Evolutionary conservation across 768 basidiomycete species (phyloP).

Genomic region (Podaxis sp.): DNA sequence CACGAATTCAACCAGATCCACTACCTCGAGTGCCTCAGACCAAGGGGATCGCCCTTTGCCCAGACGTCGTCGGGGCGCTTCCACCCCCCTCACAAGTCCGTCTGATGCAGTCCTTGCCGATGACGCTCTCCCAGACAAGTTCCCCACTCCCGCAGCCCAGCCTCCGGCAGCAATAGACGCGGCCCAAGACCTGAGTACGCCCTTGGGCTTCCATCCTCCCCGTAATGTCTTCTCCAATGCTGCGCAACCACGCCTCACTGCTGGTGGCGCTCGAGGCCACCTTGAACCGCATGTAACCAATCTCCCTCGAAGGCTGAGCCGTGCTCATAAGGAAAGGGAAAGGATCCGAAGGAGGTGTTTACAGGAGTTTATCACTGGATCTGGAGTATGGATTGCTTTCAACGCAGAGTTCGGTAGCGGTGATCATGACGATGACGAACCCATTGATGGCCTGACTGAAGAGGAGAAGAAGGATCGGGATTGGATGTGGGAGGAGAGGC

Average conservation of each 20-base stretch:
- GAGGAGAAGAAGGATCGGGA: slow-evolving; percentile 3
- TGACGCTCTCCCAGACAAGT: background rate
- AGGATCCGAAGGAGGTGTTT: background rate
- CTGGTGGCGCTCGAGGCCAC: background rate
- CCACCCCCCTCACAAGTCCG: slow-evolving; percentile 2
- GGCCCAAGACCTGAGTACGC: background rate
- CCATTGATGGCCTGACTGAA: background rate
- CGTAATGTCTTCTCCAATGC: background rate
- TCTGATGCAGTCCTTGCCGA: background rate
- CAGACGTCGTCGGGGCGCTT: background rate
- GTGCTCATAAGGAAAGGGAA: background rate
- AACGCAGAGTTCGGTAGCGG: background rate
- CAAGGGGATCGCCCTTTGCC: background rate
- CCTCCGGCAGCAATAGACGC: background rate
- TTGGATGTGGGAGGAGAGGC: slow-evolving; percentile 8
- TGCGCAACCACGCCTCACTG: background rate
- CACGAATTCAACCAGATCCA: background rate
- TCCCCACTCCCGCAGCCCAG: background rate
- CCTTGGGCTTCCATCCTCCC: background rate
- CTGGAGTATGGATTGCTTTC: slow-evolving; percentile 1
- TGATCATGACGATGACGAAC: background rate
- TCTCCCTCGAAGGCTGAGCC: slow-evolving; percentile 1
- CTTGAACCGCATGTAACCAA: background rate
- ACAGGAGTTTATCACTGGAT: slow-evolving; percentile 5
- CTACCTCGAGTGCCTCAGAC: background rate